phyloP scores from a whole-genome alignment of 257 asterid species.

The Solanum boliviense region DNA sequence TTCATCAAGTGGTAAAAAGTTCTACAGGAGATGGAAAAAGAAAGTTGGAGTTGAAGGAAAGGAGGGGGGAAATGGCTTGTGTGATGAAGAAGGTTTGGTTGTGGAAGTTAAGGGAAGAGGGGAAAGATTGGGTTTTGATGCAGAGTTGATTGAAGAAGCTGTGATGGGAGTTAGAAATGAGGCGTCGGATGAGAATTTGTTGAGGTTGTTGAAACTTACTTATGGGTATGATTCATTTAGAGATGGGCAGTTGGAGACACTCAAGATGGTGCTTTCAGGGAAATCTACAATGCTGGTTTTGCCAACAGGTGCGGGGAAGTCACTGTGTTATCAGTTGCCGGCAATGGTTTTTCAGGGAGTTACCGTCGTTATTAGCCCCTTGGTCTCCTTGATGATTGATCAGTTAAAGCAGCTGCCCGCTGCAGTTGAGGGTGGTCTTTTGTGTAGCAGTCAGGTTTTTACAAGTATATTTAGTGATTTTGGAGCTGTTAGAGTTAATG shows the following conservation, averaged over 20 bases:
- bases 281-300: conserved; percentile 74
- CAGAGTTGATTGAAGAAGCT: conserved; percentile 46
- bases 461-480: conserved; percentile 1
- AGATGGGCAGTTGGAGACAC: conserved; percentile 84
- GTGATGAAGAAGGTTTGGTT: conserved; percentile 53
- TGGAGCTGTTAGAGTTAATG: neutral
- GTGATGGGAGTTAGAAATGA: conserved; percentile 55
- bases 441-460: conserved; percentile 80
- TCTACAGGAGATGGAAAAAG: conserved; percentile 24
- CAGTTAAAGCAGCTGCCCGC: conserved; percentile 85
- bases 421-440: conserved; percentile 65
- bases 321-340: conserved; percentile 82
- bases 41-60: conserved; percentile 25
- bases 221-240: conserved; percentile 74
- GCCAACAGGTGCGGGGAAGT: conserved; percentile 96
- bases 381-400: conserved; percentile 93
- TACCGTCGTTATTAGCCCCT: conserved; percentile 85
- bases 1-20: conserved; percentile 33
- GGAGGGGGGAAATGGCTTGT: conserved; percentile 23
- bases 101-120: conserved; percentile 27
- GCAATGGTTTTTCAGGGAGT: conserved; percentile 70
- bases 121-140: conserved; percentile 13
- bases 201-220: conserved; percentile 60
- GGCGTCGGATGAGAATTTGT: conserved; percentile 63
- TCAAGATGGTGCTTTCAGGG: conserved; percentile 72